Base-by-base conservation (phyloP, 345 rosid genomes). In the Salix purpurea region DNA sequence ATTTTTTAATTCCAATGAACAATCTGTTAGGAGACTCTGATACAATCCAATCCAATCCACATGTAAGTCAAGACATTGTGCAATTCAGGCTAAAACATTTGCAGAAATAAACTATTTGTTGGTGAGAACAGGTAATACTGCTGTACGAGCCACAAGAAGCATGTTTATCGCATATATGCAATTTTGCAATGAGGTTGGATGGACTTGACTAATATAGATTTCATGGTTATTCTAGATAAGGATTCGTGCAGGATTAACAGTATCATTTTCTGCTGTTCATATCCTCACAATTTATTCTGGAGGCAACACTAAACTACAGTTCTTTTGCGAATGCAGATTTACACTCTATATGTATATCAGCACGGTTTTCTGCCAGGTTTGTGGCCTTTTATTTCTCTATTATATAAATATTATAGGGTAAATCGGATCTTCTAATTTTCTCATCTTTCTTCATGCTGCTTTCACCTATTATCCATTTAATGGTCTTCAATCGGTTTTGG, bases 311-410 rank as follows among this genome's bases (percentile, higher is more conserved):
- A 36, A 13, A 70, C n/a, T 7, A 5, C 54, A 61, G 36, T 52
- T 61, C 52, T 44, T 65, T 81, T 74, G 13, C 30, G 7, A 56
- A 13, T 81, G 81, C 81, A 81, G 84, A 74, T 62, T 70, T 30
- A 18, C 69, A 18, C 69, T 74, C 40, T 81, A 70, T 69, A 70
- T 68, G 69, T 77, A 73, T 74, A 42, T 77, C 67, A 70, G 84
- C 19, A 18, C 76, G 13, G 23, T 77, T 66, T 34, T 74, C 58
- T 81, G 78, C 78, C 78, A 81, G 84, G 84, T 81, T 30, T 65
- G 80, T 69, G 26, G 7, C 24, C 18, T 21, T 21, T 68, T 42
- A 19, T 76, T 76, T 68, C 32, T 76, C 16, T 18, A 5, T 39
- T n/a, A n/a, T 23, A 5, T 68, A n/a, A 56, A 56, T 11, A 56